Evolutionary conservation across 768 basidiomycete genomes (phyloP).

Genomic region (Calocera cornea): DNA sequence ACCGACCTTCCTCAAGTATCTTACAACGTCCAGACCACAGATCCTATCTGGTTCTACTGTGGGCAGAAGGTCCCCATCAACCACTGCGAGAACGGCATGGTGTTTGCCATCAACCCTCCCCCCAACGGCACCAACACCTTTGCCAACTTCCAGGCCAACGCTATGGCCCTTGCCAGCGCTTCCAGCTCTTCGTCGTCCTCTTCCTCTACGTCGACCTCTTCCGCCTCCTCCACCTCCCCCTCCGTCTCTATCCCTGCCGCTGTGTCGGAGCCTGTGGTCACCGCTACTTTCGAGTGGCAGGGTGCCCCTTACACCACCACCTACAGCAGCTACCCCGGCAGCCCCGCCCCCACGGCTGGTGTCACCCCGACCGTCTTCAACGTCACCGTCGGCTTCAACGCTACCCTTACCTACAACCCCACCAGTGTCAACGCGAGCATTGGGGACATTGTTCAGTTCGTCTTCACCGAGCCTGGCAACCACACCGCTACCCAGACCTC

Average conservation of each 20-base stretch:
- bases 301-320: conserved; percentile 41
- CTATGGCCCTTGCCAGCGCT: conserved; percentile 40
- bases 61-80: conserved; percentile 24
- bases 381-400: conserved; percentile 15
- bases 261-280: conserved; percentile 32
- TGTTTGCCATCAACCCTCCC: conserved; percentile 43
- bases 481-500: conserved; percentile 12
- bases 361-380: background rate
- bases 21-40: background rate
- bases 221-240: conserved; percentile 15
- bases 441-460: background rate
- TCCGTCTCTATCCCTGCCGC: conserved; percentile 38
- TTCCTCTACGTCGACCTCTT: conserved; percentile 32
- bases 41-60: conserved; percentile 51
- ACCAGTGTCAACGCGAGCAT: background rate
- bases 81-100: conserved; percentile 41
- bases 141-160: conserved; percentile 38
- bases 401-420: background rate
- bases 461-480: conserved; percentile 7
- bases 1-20: conserved; percentile 7
- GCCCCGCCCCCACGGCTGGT: conserved; percentile 36
- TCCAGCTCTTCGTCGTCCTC: conserved; percentile 18
- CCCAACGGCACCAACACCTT: conserved; percentile 33
- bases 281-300: conserved; percentile 29
- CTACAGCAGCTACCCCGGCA: conserved; percentile 42